Evolutionary conservation across 202 grass and related monocot genomes (phyloP), one percentile per base, ranked within the genome.

Genomic region (Eragrostis tef): DNA sequence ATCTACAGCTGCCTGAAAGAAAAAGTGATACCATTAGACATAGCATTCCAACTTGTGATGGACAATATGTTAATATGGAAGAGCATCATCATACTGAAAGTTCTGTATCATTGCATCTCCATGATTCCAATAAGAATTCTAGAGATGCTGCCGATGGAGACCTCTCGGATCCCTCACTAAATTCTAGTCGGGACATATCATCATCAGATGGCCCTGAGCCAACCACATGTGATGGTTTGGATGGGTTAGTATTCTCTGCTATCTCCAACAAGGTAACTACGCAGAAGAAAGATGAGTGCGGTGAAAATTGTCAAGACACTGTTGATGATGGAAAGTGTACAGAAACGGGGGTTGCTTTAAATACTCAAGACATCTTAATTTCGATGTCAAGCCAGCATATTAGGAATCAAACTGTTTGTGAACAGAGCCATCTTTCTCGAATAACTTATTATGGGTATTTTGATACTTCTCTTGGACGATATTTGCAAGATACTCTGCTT

Each of bases 391-490:
- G 89, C 56, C 92, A 89, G 79, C 83, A 91, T 89, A 88, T 89
- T 73, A 93, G 46, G 71, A 98, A 98, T 63, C 86, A 87, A 74
- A 66, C 76, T 73, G 77, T 93, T 82, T 98, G 95, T 66, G 92
- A 95, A 61, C 86, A 91, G 79, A 91, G 83, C 56, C 92, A 98
- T 86, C 83, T 98, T 81, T 98, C 90, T 21, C 87, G 92, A 47
- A 98, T 98, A 86, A 98, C 88, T 60, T 98, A 98, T 54, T 98
- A 98, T 77, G 90, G 95, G 27, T 83, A 89, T 85, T 95, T 84
- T 49, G 92, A 98, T 81, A 83, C 79, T 17, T 93, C 92, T 24
- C 90, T 98, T 64, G 95, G 95, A 70, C 67, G 89, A 84, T 89
- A 88, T 88, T 83, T 94, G 80, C 85, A 79, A 83, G 88, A 95